Base-by-base conservation (phyloP, 2,329 filamentous ascomycete genomes). In the Botrytis cinerea region DNA sequence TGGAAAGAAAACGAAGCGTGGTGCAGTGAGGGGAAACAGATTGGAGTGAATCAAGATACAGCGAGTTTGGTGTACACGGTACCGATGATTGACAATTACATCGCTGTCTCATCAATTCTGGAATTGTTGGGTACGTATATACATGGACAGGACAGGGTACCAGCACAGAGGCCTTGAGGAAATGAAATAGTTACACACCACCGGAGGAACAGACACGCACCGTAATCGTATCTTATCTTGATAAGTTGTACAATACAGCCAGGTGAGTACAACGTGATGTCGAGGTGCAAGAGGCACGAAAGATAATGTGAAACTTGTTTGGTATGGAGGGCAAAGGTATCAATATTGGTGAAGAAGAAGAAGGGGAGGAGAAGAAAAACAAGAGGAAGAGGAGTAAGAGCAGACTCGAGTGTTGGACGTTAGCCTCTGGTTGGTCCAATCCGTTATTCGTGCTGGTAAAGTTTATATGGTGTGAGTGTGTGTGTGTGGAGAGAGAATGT, bases 171-270 rank as follows among this genome's bases (percentile, higher is more conserved):
- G 61, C n/a, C 32, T 46, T 22, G 1, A 46, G 40, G 61, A 64
- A 68, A 43, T 57, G 64, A 54, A 67, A 51, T 38, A 9, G 64
- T 67, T 54, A 67, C 64, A 67, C 46, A 67, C 46, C 46, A 51
- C 63, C 14, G 40, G 45, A 25, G 35, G 14, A 43, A n/a, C 25
- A 43, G 60, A 63, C 10, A 63, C 14, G 60, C 25, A 28, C 25
- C 10, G n/a, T 10, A 43, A n/a, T 28, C 63, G 63, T 67, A 67
- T 67, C 63, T 67, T 38, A 67, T 67, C 45, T 67, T 20, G 0
- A 45, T 7, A 3, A n/a, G 28, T 20, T 5, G 60, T 62, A 61
- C 35, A 61, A 22, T 40, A 16, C 22, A 67, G 45, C 22, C 45
- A 38, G 20, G 22, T 25, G 51, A 67, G 45, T 38, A 38, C 45